Evolutionary conservation across 2,329 filamentous ascomycete species (phyloP).

Genomic region (Microsporum ferrugineum): DNA sequence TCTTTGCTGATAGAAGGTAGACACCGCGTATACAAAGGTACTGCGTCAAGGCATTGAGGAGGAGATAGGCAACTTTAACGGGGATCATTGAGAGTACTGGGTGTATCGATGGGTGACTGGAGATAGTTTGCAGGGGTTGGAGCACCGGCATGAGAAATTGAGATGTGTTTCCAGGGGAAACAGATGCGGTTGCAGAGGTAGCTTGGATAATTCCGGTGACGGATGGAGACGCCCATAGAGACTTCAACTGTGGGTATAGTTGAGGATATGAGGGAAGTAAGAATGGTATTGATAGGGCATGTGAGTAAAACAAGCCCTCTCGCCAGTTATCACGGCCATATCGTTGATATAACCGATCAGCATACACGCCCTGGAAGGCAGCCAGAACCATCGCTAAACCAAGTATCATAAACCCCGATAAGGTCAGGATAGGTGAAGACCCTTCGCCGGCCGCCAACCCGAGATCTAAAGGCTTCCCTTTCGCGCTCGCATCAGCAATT

Average conservation of each 20-base stretch:
- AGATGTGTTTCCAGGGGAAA: conserved; percentile 44
- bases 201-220: conserved; percentile 17
- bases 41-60: conserved; percentile 63
- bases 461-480: conserved; percentile 42
- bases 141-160: conserved; percentile 42
- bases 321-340: conserved; percentile 79
- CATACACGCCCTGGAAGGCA: conserved; percentile 89
- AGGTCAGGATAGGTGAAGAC: conserved; percentile 31
- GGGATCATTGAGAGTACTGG: conserved; percentile 22
- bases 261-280: conserved; percentile 30
- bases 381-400: conserved; percentile 82
- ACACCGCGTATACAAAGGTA: conserved; percentile 92
- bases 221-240: conserved; percentile 26
- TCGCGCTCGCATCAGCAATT: conserved; percentile 75
- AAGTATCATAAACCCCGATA: conserved; percentile 64
- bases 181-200: conserved; percentile 33
- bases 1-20: conserved; percentile 79
- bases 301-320: conserved; percentile 92
- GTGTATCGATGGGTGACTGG: conserved; percentile 15
- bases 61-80: conserved; percentile 29
- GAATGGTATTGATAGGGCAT: conserved; percentile 39
- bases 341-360: conserved; percentile 73
- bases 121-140: conserved; percentile 14
- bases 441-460: conserved; percentile 28
- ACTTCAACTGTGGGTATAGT: conserved; percentile 27